These are phyloP conservation scores for Populus nigra DNA, from an alignment of 345 rosid species.

Conservation along the genomic window DNA sequence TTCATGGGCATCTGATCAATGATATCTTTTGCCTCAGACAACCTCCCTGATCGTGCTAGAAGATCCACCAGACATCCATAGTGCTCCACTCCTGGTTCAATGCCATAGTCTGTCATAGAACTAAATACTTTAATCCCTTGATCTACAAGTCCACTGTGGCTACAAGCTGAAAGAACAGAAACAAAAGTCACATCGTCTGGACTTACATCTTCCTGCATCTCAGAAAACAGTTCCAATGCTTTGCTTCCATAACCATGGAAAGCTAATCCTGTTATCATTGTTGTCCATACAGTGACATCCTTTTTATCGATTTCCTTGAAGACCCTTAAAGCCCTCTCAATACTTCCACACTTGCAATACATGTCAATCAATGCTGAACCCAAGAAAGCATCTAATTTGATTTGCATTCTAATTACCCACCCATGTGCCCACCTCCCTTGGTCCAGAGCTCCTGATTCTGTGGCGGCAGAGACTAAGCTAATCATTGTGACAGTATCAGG, in stretches of 20 bases:
- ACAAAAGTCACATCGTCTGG: slow-evolving; percentile 25
- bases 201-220: slow-evolving; percentile 14
- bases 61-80: slow-evolving; percentile 29
- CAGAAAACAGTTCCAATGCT: slow-evolving; percentile 18
- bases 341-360: slow-evolving; percentile 24
- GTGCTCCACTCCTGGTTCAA: slow-evolving; percentile 23
- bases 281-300: slow-evolving; percentile 21
- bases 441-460: slow-evolving; percentile 19
- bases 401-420: slow-evolving; percentile 19
- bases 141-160: slow-evolving; percentile 25
- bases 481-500: slow-evolving; percentile 17
- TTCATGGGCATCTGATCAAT: slow-evolving; percentile 23
- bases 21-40: slow-evolving; percentile 19
- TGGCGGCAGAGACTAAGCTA: slow-evolving; percentile 16
- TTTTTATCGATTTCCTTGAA: slow-evolving; percentile 12
- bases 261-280: slow-evolving; percentile 26
- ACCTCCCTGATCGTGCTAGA: slow-evolving; percentile 20
- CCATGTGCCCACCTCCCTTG: slow-evolving; percentile 26
- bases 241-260: slow-evolving; percentile 25
- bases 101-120: slow-evolving; percentile 13
- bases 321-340: slow-evolving; percentile 17
- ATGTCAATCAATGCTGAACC: slow-evolving; percentile 29
- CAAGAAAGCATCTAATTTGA: slow-evolving; percentile 14
- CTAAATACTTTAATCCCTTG: slow-evolving; percentile 14
- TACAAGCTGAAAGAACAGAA: slow-evolving; percentile 25